Evolutionary conservation across 768 basidiomycete genomes (phyloP).

Genomic region (Ramaria sp.): DNA sequence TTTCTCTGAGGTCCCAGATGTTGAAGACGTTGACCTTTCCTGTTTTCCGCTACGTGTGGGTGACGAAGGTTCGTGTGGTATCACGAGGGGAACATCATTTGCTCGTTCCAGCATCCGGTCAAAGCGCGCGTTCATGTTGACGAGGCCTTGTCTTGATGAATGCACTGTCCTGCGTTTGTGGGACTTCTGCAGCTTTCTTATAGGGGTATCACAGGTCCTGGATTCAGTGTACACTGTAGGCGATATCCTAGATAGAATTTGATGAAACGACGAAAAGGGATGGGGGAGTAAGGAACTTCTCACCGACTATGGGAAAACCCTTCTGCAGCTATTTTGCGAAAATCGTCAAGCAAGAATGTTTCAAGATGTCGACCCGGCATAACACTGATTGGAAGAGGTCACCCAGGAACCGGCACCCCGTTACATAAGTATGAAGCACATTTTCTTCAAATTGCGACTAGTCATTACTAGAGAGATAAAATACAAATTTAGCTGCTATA

Average conservation of each 20-base stretch:
- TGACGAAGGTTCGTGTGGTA: conserved; percentile 13
- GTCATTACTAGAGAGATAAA: too few species aligned
- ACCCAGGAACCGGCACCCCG: too few species aligned
- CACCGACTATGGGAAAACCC: conserved; percentile 14
- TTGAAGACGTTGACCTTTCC: conserved; percentile 30
- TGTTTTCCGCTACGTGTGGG: conserved; percentile 13
- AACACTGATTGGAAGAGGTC: too few species aligned
- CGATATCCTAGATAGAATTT: conserved; percentile 7
- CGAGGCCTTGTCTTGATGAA: conserved; percentile 37
- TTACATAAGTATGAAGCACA: too few species aligned
- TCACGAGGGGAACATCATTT: conserved; percentile 18
- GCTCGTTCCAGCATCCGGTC: conserved; percentile 60
- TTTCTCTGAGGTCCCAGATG: conserved; percentile 32
- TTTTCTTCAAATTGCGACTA: too few species aligned
- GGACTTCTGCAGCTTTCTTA: not conserved
- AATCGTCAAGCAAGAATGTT: not conserved
- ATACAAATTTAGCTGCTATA: too few species aligned
- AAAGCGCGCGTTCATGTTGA: conserved; percentile 45
- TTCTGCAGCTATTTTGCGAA: not conserved
- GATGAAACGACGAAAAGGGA: not conserved
- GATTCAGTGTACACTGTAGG: conserved; percentile 7
- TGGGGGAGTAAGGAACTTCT: not conserved
- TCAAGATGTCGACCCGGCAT: not conserved
- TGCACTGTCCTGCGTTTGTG: not conserved
- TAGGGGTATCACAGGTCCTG: not conserved